Evolutionary conservation across 1,284 basidiomycete species (phyloP), one percentile per base, ranked within the genome.

Genomic region (Peniophora sp.): DNA sequence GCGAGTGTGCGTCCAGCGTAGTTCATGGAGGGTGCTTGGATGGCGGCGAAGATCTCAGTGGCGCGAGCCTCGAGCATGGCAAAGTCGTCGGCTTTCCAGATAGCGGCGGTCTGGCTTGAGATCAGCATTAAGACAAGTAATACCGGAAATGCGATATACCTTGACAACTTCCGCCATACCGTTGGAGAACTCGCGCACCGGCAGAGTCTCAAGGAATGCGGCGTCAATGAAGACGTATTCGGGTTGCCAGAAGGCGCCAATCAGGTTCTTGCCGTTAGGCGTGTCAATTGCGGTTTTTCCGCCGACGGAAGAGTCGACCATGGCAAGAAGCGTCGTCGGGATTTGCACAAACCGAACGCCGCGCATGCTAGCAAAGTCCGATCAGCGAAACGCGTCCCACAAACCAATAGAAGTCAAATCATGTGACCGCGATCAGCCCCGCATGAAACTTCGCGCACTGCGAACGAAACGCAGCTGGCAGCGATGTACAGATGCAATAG

Each of bases 201-300:
- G 95, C 3, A 99, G 84, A 1, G 93, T 96, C 60, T 93, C 90
- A 54, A 99, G 81, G 75, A 97, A 97, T 0, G 94, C 88, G 16
- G 92, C 88, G 67, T 99, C 97, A 60, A 98, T 97, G 69, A 99
- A 99, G 65, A 98, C 89, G 73, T 89, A 98, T 61, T 88, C 82
- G 1, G 96, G 96, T 69, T 99, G 97, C 90, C 94, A 95, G 76
- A 99, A 99, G 2, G 96, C 89, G 56, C 96, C 97, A 59, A 99
- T 92, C 58, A 99, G 79, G 69, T 99, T 99, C 75, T 99, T 99
- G 55, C 96, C 97, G 57, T 88, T 85, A 2, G 87, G 92, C 0
- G 95, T 97, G 67, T 99, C 97, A 58, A 99, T 96, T 27, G 96
- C 97, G 0, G 97, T 99, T 77, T 99, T 99, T 46, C 96, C 97